These are phyloP conservation scores for Butyriboletus loyo DNA, from an alignment of 768 basidiomycete genomes.

Conservation along the genomic window DNA sequence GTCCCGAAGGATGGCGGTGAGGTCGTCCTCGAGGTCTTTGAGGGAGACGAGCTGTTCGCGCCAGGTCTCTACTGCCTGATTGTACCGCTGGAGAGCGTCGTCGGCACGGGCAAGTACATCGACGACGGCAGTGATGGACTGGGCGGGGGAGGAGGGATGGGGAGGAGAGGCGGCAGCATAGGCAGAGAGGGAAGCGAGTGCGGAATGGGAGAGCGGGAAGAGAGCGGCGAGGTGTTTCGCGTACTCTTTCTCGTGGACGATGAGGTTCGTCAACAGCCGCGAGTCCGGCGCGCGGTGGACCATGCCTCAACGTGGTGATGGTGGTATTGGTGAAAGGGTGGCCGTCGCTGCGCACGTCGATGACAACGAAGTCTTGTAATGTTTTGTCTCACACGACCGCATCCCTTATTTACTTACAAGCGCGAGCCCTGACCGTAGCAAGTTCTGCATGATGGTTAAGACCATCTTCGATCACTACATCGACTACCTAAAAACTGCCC, in stretches of 20 bases:
- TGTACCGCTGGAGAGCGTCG: constrained; percentile 64
- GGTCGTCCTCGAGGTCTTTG: constrained; percentile 70
- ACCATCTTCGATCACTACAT: too few relatives aligned
- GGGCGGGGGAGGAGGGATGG: constrained; percentile 16
- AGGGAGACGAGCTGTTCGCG: constrained; percentile 55
- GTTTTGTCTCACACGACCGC: background rate
- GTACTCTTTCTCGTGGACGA: constrained; percentile 70
- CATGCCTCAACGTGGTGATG: constrained; percentile 38
- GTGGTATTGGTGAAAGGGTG: background rate
- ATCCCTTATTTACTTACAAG: background rate
- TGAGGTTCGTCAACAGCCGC: constrained; percentile 64
- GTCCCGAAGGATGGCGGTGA: constrained; percentile 61
- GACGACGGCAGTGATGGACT: constrained; percentile 41
- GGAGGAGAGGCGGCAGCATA: constrained; percentile 66
- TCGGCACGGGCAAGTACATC: constrained; percentile 61
- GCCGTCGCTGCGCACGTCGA: background rate
- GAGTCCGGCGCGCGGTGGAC: constrained; percentile 73
- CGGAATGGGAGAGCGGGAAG: constrained; percentile 56
- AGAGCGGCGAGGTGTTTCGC: constrained; percentile 55
- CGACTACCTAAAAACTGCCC: too few relatives aligned
- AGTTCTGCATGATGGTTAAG: background rate
- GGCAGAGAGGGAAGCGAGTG: constrained; percentile 64
- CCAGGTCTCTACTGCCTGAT: constrained; percentile 61
- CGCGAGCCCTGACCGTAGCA: background rate
- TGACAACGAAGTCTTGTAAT: background rate